phyloP scores from a whole-genome alignment of 2,329 filamentous ascomycete genomes.

The Penicillium sp. region DNA sequence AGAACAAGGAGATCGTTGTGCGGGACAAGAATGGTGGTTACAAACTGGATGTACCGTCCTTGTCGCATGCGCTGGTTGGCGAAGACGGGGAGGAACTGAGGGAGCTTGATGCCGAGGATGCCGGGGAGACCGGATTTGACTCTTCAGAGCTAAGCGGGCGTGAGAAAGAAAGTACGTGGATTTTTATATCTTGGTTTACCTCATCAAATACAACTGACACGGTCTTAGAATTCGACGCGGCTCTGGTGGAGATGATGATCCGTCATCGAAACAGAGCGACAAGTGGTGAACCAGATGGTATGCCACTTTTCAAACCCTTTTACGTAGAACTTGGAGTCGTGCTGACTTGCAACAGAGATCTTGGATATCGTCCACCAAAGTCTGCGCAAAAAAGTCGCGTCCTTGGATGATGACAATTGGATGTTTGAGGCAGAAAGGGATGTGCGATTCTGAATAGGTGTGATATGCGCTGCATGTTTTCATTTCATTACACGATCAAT shows the following conservation, averaged over 20 bases:
- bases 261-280: constrained; percentile 50
- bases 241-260: constrained; percentile 45
- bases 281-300: constrained; percentile 64
- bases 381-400: constrained; percentile 68
- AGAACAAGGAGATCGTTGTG: constrained; percentile 50
- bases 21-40: constrained; percentile 50
- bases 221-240: constrained; percentile 45
- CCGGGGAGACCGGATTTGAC: constrained; percentile 54
- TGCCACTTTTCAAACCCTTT: constrained; percentile 22
- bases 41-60: constrained; percentile 45
- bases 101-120: constrained; percentile 50
- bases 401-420: constrained; percentile 81
- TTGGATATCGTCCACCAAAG: constrained; percentile 68
- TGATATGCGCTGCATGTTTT: constrained; percentile 12
- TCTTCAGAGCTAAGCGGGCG: constrained; percentile 35
- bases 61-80: constrained; percentile 37
- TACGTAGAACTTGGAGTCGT: not conserved
- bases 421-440: constrained; percentile 76
- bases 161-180: constrained; percentile 42
- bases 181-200: not conserved
- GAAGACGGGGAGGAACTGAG: constrained; percentile 44
- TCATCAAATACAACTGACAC: not conserved
- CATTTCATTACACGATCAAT: constrained; percentile 15
- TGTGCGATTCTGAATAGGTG: constrained; percentile 26
- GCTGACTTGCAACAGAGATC: constrained; percentile 53